Evolutionary conservation across 345 rosid genomes (phyloP).

Genomic region (Hirschfeldia incana): DNA sequence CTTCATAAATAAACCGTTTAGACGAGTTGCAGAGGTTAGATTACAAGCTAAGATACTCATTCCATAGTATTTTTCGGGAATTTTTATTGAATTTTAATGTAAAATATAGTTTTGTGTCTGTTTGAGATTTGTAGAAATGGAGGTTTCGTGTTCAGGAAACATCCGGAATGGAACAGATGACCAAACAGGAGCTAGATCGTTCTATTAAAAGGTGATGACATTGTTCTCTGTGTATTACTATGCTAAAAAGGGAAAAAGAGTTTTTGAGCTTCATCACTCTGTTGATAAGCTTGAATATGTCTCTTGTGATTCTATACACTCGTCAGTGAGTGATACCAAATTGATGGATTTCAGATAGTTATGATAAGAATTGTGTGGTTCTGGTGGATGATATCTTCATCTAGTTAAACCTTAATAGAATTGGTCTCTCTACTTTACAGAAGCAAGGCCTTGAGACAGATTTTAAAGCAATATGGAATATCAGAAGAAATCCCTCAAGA

Average conservation of each 20-base stretch:
- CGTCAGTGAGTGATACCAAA: not conserved
- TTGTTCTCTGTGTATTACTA: conserved; percentile 7
- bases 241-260: not conserved
- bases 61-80: not conserved
- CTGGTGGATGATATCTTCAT: not conserved
- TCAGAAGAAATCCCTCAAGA: conserved; percentile 21
- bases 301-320: no score
- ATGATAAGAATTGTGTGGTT: conserved; percentile 20
- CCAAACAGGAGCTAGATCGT: conserved; percentile 13
- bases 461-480: conserved; percentile 37
- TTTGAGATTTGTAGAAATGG: conserved; percentile 26
- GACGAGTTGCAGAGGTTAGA: conserved; percentile 22
- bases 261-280: not conserved
- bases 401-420: not conserved
- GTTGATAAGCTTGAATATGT: no score
- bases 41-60: not conserved
- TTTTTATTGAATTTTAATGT: not conserved
- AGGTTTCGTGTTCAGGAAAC: conserved; percentile 22
- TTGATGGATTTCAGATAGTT: conserved; percentile 4
- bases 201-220: conserved; percentile 33
- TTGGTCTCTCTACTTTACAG: conserved; percentile 20
- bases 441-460: conserved; percentile 28
- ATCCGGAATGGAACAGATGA: conserved; percentile 15
- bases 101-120: not conserved
- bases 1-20: not conserved